Conservation (phyloP, 352 stramenopile genomes). For the Pythium plurisporium region DNA sequence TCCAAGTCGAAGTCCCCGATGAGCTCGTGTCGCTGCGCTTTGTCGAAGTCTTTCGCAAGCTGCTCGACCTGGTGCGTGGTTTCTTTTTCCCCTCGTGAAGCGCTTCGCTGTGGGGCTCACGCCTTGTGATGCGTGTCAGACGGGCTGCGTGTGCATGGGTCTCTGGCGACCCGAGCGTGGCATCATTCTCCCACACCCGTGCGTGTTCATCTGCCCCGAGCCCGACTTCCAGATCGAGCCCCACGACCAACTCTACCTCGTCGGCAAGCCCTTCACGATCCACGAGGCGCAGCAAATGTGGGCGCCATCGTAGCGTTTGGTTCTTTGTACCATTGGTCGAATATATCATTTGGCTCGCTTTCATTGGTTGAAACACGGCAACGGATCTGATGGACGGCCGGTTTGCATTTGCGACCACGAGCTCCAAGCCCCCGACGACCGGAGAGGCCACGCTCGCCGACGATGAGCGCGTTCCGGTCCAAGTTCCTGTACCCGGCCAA, state of each 20-base stretch:
- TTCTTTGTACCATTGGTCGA: constrained; percentile 17
- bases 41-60: constrained; percentile 60
- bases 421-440: no score
- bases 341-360: neutral
- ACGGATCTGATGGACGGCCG: constrained; percentile 15
- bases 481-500: constrained; percentile 76
- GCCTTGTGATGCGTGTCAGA: constrained; percentile 17
- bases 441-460: constrained; percentile 4
- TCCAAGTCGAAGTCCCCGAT: constrained; percentile 56
- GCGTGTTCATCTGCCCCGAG: constrained; percentile 59
- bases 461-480: constrained; percentile 65
- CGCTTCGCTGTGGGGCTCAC: neutral
- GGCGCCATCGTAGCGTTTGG: neutral
- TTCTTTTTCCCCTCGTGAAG: neutral
- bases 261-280: constrained; percentile 60
- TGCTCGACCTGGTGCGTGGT: constrained; percentile 61
- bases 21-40: constrained; percentile 48
- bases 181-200: constrained; percentile 56
- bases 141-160: constrained; percentile 55
- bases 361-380: constrained; percentile 15
- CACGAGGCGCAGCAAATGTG: constrained; percentile 32
- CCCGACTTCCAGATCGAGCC: constrained; percentile 50
- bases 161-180: constrained; percentile 54
- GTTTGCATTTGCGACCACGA: no score
- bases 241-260: constrained; percentile 63